A percentile compares a stretch with the other conserved stretches of the same genome.
Evolutionary conservation across 2,329 filamentous ascomycete species (phyloP).

Genomic region (Ascochyta lentis): DNA sequence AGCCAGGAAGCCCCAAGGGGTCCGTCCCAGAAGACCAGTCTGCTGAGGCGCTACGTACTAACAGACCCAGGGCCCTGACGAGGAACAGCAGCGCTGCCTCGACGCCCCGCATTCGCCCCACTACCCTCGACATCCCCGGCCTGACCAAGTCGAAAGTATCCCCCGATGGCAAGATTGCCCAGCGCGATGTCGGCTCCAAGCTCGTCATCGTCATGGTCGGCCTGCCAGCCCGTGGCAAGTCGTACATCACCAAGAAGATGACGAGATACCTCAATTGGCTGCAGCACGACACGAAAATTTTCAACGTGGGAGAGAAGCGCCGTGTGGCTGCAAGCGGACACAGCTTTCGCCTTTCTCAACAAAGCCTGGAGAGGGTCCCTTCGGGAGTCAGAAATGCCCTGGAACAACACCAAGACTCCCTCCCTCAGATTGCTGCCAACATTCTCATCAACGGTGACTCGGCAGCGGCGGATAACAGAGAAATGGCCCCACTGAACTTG

Average conservation of each 20-base stretch:
- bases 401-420: conserved; percentile 36
- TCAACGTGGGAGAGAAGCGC: conserved; percentile 94
- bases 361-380: conserved; percentile 37
- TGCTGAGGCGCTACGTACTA: conserved; percentile 24
- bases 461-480: conserved; percentile 42
- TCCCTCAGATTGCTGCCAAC: conserved; percentile 56
- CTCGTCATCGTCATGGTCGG: conserved; percentile 99
- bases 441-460: conserved; percentile 66
- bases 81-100: conserved; percentile 76
- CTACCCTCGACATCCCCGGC: conserved; percentile 94
- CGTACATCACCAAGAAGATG: conserved; percentile 98
- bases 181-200: conserved; percentile 94
- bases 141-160: conserved; percentile 95
- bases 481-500: conserved; percentile 43
- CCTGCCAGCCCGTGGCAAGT: conserved; percentile 92
- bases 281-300: conserved; percentile 93
- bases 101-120: conserved; percentile 85
- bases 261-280: conserved; percentile 96
- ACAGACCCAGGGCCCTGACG: conserved; percentile 64
- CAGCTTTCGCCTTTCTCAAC: conserved; percentile 49
- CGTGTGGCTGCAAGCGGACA: conserved; percentile 74
- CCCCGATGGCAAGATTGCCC: conserved; percentile 91
- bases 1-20: conserved; percentile 68
- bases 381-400: conserved; percentile 33
- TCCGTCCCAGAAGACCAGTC: conserved; percentile 49